Conservation (phyloP, 129 eudicot genomes). For the Dittrichia graveolens region DNA sequence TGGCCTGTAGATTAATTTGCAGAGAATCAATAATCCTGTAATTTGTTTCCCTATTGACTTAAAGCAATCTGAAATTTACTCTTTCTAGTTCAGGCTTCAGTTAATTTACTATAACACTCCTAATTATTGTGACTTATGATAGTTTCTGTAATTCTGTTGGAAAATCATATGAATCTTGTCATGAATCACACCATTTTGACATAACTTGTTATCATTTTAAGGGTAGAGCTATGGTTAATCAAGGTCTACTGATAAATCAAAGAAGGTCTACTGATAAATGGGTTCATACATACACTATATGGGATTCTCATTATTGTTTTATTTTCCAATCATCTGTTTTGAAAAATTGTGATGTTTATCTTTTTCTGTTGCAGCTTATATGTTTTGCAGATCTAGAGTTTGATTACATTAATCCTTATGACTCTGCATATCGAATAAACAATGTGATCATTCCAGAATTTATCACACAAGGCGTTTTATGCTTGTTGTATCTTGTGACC, state of each 20-base stretch:
- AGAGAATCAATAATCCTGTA: too few relatives aligned
- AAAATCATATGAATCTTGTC: too few relatives aligned
- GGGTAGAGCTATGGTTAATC: too few relatives aligned
- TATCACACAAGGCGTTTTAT: slow-evolving; percentile 65
- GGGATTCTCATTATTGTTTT: background rate
- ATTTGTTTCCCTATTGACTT: too few relatives aligned
- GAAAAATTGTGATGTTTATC: background rate
- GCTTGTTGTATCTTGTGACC: slow-evolving; percentile 57
- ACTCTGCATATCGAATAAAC: slow-evolving; percentile 83
- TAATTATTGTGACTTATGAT: too few relatives aligned
- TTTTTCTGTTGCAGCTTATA: slow-evolving; percentile 62
- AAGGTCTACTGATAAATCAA: background rate
- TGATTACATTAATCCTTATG: slow-evolving; percentile 91
- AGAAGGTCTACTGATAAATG: background rate
- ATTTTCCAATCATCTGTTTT: background rate
- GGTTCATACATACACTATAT: background rate
- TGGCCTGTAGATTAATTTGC: too few relatives aligned
- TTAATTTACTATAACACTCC: too few relatives aligned
- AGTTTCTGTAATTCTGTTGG: too few relatives aligned
- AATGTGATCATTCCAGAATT: slow-evolving; percentile 63
- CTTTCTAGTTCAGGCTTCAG: too few relatives aligned
- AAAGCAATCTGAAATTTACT: too few relatives aligned
- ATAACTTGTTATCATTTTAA: too few relatives aligned
- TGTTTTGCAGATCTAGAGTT: slow-evolving; percentile 89
- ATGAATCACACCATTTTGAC: too few relatives aligned